Percentiles rank a stretch among this genome's conserved stretches.
Conservation (phyloP, 495 filamentous ascomycete genomes). For the Neurospora hispaniola region DNA sequence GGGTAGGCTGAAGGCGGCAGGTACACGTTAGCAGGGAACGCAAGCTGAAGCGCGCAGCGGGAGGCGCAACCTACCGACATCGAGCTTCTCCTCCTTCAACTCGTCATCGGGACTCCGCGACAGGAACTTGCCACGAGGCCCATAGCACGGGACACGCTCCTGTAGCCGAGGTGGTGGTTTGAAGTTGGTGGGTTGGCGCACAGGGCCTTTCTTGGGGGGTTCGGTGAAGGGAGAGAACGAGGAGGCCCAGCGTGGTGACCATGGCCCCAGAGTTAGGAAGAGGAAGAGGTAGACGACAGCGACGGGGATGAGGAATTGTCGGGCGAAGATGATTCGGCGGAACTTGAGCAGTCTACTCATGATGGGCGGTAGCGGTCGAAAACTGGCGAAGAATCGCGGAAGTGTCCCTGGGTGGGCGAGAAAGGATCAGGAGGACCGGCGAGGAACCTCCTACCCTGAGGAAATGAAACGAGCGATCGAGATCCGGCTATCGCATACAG, state of each 20-base stretch:
- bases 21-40: slow-evolving; percentile 7
- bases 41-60: neutral
- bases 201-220: slow-evolving; percentile 9
- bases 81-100: slow-evolving; percentile 12
- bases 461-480: neutral
- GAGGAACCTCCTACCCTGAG: neutral
- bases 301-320: slow-evolving; percentile 12
- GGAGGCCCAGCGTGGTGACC: slow-evolving; percentile 4
- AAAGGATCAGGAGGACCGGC: neutral
- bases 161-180: slow-evolving; percentile 12
- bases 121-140: slow-evolving; percentile 20
- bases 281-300: slow-evolving; percentile 10
- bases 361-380: neutral
- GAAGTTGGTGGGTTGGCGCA: slow-evolving; percentile 10
- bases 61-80: slow-evolving; percentile 11
- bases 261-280: slow-evolving; percentile 9
- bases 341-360: slow-evolving; percentile 6
- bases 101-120: slow-evolving; percentile 22
- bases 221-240: slow-evolving; percentile 6
- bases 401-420: neutral
- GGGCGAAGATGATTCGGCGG: slow-evolving; percentile 12
- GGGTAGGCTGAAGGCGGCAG: slow-evolving; percentile 13
- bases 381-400: neutral
- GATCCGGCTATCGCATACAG: neutral
- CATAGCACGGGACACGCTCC: slow-evolving; percentile 16